Evolutionary conservation across 2,329 filamentous ascomycete genomes (phyloP).

Genomic region (Cladosporium velox): DNA sequence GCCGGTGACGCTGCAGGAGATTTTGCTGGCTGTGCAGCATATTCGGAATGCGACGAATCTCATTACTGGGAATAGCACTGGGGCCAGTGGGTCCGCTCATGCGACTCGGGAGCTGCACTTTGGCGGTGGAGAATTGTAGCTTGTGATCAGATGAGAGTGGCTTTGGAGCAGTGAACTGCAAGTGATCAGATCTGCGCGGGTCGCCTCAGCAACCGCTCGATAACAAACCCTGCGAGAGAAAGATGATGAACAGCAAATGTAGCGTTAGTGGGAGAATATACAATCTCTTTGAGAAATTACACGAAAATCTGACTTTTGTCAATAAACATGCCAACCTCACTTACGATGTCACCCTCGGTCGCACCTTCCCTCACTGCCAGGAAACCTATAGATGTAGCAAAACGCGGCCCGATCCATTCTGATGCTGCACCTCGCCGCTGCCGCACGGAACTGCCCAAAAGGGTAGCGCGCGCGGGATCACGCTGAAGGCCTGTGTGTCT

Average conservation of each 20-base stretch:
- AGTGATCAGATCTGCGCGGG: background rate
- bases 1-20: conserved; percentile 25
- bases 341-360: background rate
- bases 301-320: background rate
- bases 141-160: background rate
- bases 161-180: too few relatives aligned
- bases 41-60: conserved; percentile 23
- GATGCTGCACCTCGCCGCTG: background rate
- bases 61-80: conserved; percentile 8
- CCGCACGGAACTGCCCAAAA: background rate
- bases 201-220: background rate
- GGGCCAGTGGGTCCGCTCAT: background rate
- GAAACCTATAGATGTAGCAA: background rate
- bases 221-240: background rate
- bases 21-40: conserved; percentile 22
- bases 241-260: too few relatives aligned
- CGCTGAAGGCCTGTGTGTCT: background rate
- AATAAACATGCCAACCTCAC: background rate
- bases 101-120: conserved; percentile 7
- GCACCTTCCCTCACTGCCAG: background rate
- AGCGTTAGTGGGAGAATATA: background rate
- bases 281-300: background rate
- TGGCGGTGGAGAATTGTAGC: background rate
- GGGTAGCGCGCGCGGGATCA: background rate
- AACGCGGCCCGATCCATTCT: background rate